phyloP scores from a whole-genome alignment of 805 yeast species.

The Cyberlindnera subsufficiens region DNA sequence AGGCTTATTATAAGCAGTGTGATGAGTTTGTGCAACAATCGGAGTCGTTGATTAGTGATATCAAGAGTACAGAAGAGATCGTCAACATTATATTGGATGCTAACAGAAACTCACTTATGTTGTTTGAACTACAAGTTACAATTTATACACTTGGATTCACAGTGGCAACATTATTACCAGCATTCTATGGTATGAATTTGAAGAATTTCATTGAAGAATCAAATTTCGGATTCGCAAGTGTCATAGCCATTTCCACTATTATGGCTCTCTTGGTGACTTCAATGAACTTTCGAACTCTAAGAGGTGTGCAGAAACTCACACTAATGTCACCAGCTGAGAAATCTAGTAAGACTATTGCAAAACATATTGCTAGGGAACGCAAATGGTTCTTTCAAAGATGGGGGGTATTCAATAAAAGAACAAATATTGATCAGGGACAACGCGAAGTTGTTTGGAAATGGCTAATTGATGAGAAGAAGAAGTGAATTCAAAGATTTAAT shows the following conservation, averaged over 20 bases:
- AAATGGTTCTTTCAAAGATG: slow-evolving; percentile 9
- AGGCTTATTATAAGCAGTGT: slow-evolving; percentile 84
- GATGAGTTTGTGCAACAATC: slow-evolving; percentile 93
- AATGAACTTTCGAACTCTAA: slow-evolving; percentile 49
- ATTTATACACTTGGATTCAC: slow-evolving; percentile 83
- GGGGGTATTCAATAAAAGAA: slow-evolving; percentile 7
- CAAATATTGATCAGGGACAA: slow-evolving; percentile 13
- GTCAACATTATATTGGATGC: slow-evolving; percentile 89
- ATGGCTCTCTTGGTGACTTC: slow-evolving; percentile 51
- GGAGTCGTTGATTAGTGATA: slow-evolving; percentile 74
- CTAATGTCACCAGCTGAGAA: slow-evolving; percentile 36
- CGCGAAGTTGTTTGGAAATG: slow-evolving; percentile 51
- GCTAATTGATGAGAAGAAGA: slow-evolving; percentile 41
- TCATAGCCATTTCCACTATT: slow-evolving; percentile 44
- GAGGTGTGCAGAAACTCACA: slow-evolving; percentile 60
- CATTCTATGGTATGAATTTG: slow-evolving; percentile 85
- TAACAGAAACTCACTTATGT: slow-evolving; percentile 84
- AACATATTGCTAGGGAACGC: not conserved
- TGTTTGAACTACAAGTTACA: slow-evolving; percentile 75
- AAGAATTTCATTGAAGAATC: slow-evolving; percentile 74
- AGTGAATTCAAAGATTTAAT: slow-evolving; percentile 11
- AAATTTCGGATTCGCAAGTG: slow-evolving; percentile 52
- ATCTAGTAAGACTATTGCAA: slow-evolving; percentile 1
- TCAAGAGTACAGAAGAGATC: slow-evolving; percentile 87
- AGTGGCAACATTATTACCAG: slow-evolving; percentile 79